Evolutionary conservation across 1,139 yeast species (phyloP).

Genomic region (Yamadazyma diospyri): DNA sequence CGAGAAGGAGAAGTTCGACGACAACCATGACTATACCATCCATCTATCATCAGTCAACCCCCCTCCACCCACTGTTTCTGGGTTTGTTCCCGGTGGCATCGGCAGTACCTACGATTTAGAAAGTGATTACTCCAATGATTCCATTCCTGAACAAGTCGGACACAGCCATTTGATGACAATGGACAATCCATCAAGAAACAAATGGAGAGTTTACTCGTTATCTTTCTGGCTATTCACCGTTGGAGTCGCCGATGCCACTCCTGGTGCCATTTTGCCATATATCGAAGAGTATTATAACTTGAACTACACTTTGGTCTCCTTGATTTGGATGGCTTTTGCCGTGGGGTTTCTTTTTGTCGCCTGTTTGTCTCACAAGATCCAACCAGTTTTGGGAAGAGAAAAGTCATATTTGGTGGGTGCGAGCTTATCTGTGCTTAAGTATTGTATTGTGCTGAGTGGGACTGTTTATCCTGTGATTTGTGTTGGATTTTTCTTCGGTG

Average conservation of each 20-base stretch:
- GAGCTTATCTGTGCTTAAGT: constrained; percentile 31
- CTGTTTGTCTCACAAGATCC: constrained; percentile 34
- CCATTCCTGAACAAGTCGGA: constrained; percentile 1
- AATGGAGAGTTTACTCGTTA: constrained; percentile 37
- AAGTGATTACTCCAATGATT: not conserved
- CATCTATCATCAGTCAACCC: too few relatives aligned
- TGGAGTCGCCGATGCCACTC: constrained; percentile 44
- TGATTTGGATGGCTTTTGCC: constrained; percentile 46
- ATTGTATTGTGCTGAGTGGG: constrained; percentile 36
- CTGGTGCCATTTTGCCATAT: constrained; percentile 46
- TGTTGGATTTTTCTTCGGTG: constrained; percentile 55
- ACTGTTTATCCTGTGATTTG: constrained; percentile 40
- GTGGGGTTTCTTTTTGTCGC: constrained; percentile 42
- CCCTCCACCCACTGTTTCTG: constrained; percentile 2
- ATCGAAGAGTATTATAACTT: constrained; percentile 35
- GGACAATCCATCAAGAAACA: constrained; percentile 41
- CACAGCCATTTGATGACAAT: constrained; percentile 16
- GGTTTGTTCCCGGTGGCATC: constrained; percentile 2
- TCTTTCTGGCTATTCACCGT: constrained; percentile 35
- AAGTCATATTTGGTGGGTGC: constrained; percentile 37
- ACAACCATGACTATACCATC: too few relatives aligned
- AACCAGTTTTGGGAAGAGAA: constrained; percentile 38
- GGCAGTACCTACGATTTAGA: not conserved
- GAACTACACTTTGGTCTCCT: constrained; percentile 38
- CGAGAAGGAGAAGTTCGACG: too few relatives aligned